Conservation (phyloP, 768 basidiomycete species). For the Chalciporus chontae region DNA sequence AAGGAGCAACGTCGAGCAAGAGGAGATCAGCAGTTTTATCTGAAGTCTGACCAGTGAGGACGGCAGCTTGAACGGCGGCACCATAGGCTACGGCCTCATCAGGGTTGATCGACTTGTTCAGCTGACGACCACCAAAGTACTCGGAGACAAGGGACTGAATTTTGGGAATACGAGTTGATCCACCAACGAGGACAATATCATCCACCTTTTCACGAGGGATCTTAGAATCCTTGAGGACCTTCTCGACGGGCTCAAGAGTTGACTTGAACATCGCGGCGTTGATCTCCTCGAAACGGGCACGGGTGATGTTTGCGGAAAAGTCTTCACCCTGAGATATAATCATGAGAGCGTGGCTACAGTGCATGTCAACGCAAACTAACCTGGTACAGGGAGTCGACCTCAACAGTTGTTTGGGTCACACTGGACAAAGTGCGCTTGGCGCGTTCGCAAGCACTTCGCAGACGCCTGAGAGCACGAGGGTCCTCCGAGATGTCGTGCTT, state of each 20-base stretch:
- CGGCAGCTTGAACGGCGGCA: constrained; percentile 98
- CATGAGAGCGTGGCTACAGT: constrained; percentile 6
- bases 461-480: constrained; percentile 92
- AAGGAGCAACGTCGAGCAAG: constrained; percentile 96
- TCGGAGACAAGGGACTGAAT: constrained; percentile 98
- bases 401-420: constrained; percentile 97
- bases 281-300: constrained; percentile 99
- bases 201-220: constrained; percentile 96
- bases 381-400: constrained; percentile 98
- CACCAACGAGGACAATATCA: constrained; percentile 99
- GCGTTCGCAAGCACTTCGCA: constrained; percentile 97
- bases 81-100: constrained; percentile 99
- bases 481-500: constrained; percentile 97
- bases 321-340: constrained; percentile 73
- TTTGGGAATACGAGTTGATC: constrained; percentile 99
- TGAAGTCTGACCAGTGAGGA: constrained; percentile 97
- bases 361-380: constrained; percentile 35
- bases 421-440: constrained; percentile 98
- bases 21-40: constrained; percentile 99
- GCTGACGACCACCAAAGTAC: constrained; percentile 94
- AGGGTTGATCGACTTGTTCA: constrained; percentile 99
- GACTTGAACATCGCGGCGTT: constrained; percentile 94
- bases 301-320: constrained; percentile 98
- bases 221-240: constrained; percentile 98
- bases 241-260: constrained; percentile 97